Percentiles rank a stretch among this genome's conserved stretches.
phyloP scores from a whole-genome alignment of 2,329 filamentous ascomycete genomes.

The Colletotrichum musae region DNA sequence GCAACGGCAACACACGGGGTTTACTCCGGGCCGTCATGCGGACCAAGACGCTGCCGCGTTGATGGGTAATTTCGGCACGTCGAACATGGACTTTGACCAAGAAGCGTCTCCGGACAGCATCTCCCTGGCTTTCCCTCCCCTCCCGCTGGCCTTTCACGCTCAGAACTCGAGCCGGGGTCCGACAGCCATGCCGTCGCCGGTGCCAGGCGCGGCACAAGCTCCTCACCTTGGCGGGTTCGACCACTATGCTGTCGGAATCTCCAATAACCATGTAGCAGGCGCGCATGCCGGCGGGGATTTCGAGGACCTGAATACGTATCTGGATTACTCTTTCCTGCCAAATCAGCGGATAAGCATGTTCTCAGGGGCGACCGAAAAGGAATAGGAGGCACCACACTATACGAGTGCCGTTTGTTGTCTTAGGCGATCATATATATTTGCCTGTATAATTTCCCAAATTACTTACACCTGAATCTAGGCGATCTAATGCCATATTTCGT shows the following conservation, averaged over 20 bases:
- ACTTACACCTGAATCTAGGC: background rate
- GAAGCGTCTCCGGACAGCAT: constrained; percentile 43
- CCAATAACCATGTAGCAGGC: constrained; percentile 7
- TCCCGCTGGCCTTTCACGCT: constrained; percentile 49
- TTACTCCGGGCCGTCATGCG: background rate
- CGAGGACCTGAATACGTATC: constrained; percentile 44
- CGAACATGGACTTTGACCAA: constrained; percentile 32
- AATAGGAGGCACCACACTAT: background rate
- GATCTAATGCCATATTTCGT: background rate
- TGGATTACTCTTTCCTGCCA: constrained; percentile 45
- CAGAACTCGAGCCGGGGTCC: constrained; percentile 37
- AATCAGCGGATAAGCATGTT: constrained; percentile 47
- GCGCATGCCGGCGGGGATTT: constrained; percentile 21
- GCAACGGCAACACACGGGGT: background rate
- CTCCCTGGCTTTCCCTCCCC: constrained; percentile 51
- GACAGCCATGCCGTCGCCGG: constrained; percentile 37
- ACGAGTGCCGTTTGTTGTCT: background rate
- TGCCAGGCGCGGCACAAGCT: background rate
- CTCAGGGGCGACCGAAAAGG: constrained; percentile 32
- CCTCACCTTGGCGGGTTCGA: background rate
- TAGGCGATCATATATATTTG: background rate
- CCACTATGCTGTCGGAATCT: background rate
- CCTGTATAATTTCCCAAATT: background rate
- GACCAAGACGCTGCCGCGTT: background rate
- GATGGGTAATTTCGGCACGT: background rate